These are phyloP conservation scores for Candolleomyces aberdarensis DNA, from an alignment of 768 basidiomycete species.

Conservation along the genomic window DNA sequence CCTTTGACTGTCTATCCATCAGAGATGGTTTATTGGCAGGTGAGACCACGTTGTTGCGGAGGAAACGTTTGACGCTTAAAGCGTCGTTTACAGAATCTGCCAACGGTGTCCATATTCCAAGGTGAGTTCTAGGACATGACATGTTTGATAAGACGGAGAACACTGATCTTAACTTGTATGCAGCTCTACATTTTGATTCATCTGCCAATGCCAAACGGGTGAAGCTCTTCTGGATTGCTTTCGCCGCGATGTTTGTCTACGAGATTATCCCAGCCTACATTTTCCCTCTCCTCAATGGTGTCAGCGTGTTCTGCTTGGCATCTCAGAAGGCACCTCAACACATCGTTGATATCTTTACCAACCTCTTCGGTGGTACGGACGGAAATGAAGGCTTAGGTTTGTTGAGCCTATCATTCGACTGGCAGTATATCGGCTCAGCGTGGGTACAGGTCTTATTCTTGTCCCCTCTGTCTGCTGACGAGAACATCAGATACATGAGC, in stretches of 20 bases:
- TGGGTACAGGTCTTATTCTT: conserved; percentile 15
- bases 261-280: conserved; percentile 56
- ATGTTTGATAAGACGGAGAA: conserved; percentile 14
- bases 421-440: conserved; percentile 59
- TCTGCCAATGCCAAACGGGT: conserved; percentile 27
- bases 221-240: conserved; percentile 20
- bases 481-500: conserved; percentile 40
- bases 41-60: not conserved
- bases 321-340: conserved; percentile 44
- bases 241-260: conserved; percentile 50
- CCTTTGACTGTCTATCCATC: conserved; percentile 52
- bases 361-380: conserved; percentile 63
- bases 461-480: not conserved
- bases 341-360: conserved; percentile 52
- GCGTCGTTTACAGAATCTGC: conserved; percentile 43
- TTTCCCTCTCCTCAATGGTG: conserved; percentile 63
- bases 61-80: conserved; percentile 34
- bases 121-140: not conserved
- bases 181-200: conserved; percentile 41
- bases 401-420: conserved; percentile 61
- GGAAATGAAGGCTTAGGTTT: conserved; percentile 70
- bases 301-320: conserved; percentile 60
- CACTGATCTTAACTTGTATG: not conserved
- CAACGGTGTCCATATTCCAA: not conserved
- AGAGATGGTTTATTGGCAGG: conserved; percentile 24